phyloP scores from a whole-genome alignment of 169 alveolate species.

The Plasmodium adleri region DNA sequence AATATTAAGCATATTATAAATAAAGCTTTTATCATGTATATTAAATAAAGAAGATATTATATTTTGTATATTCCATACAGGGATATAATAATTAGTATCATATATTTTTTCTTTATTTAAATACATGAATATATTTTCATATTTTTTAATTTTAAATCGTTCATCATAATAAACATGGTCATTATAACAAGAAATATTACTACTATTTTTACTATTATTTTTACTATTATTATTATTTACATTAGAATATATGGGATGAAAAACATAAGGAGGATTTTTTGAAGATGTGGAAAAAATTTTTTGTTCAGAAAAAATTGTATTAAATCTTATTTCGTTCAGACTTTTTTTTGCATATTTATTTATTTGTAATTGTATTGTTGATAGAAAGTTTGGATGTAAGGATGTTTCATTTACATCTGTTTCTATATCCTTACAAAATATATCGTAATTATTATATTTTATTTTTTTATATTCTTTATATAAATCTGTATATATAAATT shows the following conservation, averaged over 20 bases:
- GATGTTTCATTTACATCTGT: not conserved
- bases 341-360: conserved; percentile 2
- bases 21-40: conserved; percentile 9
- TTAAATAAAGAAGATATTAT: conserved; percentile 10
- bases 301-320: conserved; percentile 1
- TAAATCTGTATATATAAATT: no score
- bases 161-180: not conserved
- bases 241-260: conserved; percentile 49
- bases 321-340: conserved; percentile 4
- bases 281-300: conserved; percentile 21
- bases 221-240: conserved; percentile 9
- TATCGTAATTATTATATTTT: no score
- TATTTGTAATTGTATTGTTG: conserved; percentile 20
- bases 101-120: conserved; percentile 23
- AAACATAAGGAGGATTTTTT: conserved; percentile 60
- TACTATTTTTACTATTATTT: no score
- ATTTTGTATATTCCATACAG: conserved; percentile 21
- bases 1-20: conserved; percentile 18
- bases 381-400: not conserved
- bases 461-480: no score
- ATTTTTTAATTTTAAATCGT: conserved; percentile 56
- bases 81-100: conserved; percentile 25
- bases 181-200: no score
- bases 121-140: conserved; percentile 41
- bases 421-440: not conserved